phyloP scores from a whole-genome alignment of 2,329 filamentous ascomycete species.

The Penicillium sp. region DNA sequence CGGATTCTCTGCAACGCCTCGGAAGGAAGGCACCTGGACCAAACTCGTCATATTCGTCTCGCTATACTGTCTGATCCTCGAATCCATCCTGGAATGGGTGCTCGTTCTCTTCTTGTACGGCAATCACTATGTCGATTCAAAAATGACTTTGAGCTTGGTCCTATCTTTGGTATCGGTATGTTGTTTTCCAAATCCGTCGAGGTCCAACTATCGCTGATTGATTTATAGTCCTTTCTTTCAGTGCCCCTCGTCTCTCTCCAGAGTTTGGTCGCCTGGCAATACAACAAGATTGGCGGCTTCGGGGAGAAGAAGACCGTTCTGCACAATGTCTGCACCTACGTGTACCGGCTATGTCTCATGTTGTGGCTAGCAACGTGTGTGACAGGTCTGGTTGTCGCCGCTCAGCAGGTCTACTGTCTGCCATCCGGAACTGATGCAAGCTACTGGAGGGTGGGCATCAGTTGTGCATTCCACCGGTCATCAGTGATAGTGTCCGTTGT shows the following conservation, averaged over 20 bases:
- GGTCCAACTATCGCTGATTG: conserved; percentile 1
- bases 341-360: conserved; percentile 33
- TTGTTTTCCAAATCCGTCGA: background rate
- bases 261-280: conserved; percentile 39
- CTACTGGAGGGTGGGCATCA: conserved; percentile 36
- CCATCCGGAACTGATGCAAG: conserved; percentile 21
- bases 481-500: conserved; percentile 33
- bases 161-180: conserved; percentile 37
- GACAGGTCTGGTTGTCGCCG: conserved; percentile 35
- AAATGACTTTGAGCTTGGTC: conserved; percentile 36
- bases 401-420: conserved; percentile 35
- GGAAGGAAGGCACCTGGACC: conserved; percentile 32
- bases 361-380: conserved; percentile 39
- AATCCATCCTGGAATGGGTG: conserved; percentile 35
- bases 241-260: conserved; percentile 36
- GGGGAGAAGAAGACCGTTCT: conserved; percentile 30
- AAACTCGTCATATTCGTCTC: conserved; percentile 36
- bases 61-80: conserved; percentile 33
- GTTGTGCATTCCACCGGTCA: conserved; percentile 36
- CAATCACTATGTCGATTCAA: conserved; percentile 34
- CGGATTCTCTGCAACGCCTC: conserved; percentile 14
- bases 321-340: conserved; percentile 34
- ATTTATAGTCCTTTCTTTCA: conserved; percentile 33
- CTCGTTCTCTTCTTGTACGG: conserved; percentile 36
- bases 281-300: conserved; percentile 31